Evolutionary conservation across 169 alveolate genomes (phyloP), one percentile per base, ranked within the genome.

Genomic region (Babesia ovata): DNA sequence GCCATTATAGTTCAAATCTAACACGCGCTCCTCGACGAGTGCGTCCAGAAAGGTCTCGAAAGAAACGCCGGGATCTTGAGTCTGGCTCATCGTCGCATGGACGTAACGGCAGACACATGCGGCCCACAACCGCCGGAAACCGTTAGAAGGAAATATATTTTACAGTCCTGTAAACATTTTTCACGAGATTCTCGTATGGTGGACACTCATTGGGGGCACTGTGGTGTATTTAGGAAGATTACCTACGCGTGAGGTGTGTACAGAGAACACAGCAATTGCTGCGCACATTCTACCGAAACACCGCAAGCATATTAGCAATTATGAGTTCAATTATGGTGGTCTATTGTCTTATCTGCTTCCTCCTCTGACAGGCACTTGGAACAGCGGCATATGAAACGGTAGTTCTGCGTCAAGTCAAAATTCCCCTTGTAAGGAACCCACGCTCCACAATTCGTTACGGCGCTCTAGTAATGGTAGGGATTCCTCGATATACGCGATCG

Each of bases 401-500:
- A 82, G 39, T 82, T 82, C 85, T 71, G 75, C 65, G n/a, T 4
- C 19, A 36, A 33, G 4, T 57, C 17, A 39, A 21, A 14, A 66
- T 52, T 3, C 0, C n/a, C 4, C 9, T 21, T 7, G 19, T 4
- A 9, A 0, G 12, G 17, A 22, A 57, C 63, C 26, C 4, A 77
- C 86, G 29, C 57, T 49, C 44, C 46, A 62, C 10, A 79, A 45
- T 28, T 44, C 62, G 72, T 52, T 60, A 16, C 66, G 74, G 14
- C 89, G 77, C 19, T 73, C 36, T 52, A 56, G 29, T 19, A 67
- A 52, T 26, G 76, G 48, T 48, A 57, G 26, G 13, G 54, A 11
- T 33, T 63, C 89, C 28, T 82, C 81, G 17, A 82, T 58, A 29
- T 82, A 82, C 26, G 89, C 60, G 44, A 82, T 82, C 16, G 79